phyloP scores from a whole-genome alignment of 2,329 filamentous ascomycete genomes.

The Venturia aucupariae region DNA sequence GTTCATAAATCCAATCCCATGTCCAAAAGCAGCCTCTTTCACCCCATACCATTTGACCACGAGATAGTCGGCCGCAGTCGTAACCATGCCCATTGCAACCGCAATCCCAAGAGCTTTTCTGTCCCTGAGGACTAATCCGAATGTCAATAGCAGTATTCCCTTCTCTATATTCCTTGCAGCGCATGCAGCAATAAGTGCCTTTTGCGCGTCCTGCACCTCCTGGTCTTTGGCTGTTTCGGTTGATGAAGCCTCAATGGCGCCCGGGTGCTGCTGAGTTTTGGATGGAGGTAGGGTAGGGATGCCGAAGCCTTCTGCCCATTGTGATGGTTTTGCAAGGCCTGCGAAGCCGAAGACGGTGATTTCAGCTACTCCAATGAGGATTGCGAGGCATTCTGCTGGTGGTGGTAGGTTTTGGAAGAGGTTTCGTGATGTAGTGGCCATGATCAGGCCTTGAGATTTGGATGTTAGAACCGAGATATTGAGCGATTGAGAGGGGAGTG shows the following conservation, averaged over 20 bases:
- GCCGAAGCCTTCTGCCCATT: constrained; percentile 27
- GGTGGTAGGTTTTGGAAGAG: constrained; percentile 24
- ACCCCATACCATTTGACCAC: constrained; percentile 23
- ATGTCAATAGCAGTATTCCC: constrained; percentile 23
- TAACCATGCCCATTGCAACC: constrained; percentile 21
- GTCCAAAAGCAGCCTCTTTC: constrained; percentile 20
- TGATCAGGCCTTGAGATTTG: neutral
- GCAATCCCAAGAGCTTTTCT: constrained; percentile 23
- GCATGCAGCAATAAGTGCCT: constrained; percentile 22
- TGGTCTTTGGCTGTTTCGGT: neutral
- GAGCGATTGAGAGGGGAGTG: neutral
- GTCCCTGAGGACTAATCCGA: constrained; percentile 25
- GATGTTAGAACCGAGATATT: neutral
- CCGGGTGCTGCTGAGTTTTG: constrained; percentile 13
- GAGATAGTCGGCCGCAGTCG: constrained; percentile 23
- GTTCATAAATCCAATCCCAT: constrained; percentile 24
- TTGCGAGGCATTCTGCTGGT: constrained; percentile 27
- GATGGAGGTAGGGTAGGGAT: constrained; percentile 18
- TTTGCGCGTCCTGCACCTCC: constrained; percentile 19
- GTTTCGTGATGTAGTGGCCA: constrained; percentile 11
- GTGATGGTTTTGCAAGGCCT: constrained; percentile 25
- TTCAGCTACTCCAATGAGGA: constrained; percentile 26
- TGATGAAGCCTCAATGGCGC: constrained; percentile 14
- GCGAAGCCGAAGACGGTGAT: constrained; percentile 23
- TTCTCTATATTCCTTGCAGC: constrained; percentile 25